Evolutionary conservation across 1,139 yeast genomes (phyloP).

Genomic region (Trichomonascaceae sp.): DNA sequence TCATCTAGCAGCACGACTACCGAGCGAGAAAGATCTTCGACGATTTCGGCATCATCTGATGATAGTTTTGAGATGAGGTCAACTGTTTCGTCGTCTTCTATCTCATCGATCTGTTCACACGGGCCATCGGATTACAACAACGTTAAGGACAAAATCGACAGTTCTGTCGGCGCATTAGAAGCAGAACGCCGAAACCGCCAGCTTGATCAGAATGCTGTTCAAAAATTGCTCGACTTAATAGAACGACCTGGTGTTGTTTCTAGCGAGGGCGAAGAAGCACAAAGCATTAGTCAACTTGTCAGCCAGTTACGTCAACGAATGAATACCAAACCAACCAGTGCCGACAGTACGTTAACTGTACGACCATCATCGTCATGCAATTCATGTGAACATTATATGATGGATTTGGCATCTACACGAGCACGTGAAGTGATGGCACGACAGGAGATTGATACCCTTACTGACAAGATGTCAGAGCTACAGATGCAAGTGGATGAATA

Average conservation of each 20-base stretch:
- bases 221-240: slow-evolving; percentile 10
- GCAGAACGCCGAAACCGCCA: slow-evolving; percentile 17
- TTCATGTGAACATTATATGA: slow-evolving; percentile 27
- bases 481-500: not conserved
- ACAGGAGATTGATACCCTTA: slow-evolving; percentile 29
- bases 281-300: not conserved
- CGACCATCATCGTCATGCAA: slow-evolving; percentile 14
- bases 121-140: no score
- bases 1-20: not conserved
- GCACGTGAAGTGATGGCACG: slow-evolving; percentile 30
- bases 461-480: slow-evolving; percentile 19
- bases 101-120: slow-evolving; percentile 4
- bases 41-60: slow-evolving; percentile 2
- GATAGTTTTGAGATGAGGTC: slow-evolving; percentile 4
- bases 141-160: slow-evolving; percentile 6
- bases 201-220: slow-evolving; percentile 14
- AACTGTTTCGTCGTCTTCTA: slow-evolving; percentile 4
- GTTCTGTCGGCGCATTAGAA: slow-evolving; percentile 11
- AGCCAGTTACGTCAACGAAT: slow-evolving; percentile 11
- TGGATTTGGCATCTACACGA: slow-evolving; percentile 30
- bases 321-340: not conserved
- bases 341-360: not conserved
- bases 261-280: not conserved
- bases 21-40: not conserved
- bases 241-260: slow-evolving; percentile 11